These are phyloP conservation scores for Tylopilus orsonianus DNA, from an alignment of 1,284 basidiomycete genomes.

Conservation along the genomic window DNA sequence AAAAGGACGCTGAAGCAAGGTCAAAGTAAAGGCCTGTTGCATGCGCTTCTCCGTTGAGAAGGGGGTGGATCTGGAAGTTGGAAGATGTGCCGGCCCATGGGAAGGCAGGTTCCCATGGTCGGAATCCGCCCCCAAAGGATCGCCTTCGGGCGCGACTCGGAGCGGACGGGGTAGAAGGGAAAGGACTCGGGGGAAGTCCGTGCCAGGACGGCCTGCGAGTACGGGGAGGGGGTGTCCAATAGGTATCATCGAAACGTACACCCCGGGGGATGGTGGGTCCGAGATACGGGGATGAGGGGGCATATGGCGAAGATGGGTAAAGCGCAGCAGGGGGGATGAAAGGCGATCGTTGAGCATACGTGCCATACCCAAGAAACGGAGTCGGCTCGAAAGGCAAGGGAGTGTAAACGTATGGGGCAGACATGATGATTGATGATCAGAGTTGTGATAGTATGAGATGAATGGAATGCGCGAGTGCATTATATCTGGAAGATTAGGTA, in stretches of 20 bases:
- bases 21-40: conserved; percentile 54
- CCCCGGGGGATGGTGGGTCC: conserved; percentile 25
- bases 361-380: conserved; percentile 30
- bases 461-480: not conserved
- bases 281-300: conserved; percentile 27
- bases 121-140: conserved; percentile 38
- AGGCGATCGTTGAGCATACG: conserved; percentile 37
- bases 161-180: conserved; percentile 19
- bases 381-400: conserved; percentile 34
- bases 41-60: conserved; percentile 54
- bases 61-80: conserved; percentile 52
- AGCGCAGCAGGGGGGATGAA: conserved; percentile 41
- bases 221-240: conserved; percentile 26
- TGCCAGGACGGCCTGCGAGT: conserved; percentile 44
- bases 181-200: conserved; percentile 26
- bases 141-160: conserved; percentile 34
- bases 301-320: conserved; percentile 34
- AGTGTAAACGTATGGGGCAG: conserved; percentile 40
- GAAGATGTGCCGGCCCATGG: conserved; percentile 27
- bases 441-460: not conserved
- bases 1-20: conserved; percentile 46
- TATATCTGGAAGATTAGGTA: conserved; percentile 24
- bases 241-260: conserved; percentile 18
- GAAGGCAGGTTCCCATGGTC: conserved; percentile 29
- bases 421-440: conserved; percentile 31